Evolutionary conservation across 345 rosid species (phyloP), one percentile per base, ranked within the genome.

Genomic region (Pistacia atlantica): DNA sequence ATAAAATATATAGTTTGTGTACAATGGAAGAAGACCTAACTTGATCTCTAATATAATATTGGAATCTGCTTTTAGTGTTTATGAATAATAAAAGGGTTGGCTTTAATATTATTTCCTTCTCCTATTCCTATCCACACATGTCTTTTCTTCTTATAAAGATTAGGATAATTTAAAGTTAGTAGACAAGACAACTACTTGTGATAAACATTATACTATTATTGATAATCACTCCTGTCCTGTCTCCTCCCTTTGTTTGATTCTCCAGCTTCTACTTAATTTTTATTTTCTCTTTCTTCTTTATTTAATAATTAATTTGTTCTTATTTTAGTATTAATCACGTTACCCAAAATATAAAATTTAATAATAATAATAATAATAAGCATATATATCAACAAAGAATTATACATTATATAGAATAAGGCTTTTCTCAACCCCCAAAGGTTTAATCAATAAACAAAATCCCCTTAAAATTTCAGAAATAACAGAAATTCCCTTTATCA

Each of bases 1-100:
- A 31, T 31, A 31, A 31, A 31, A 31, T 31, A 25, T 25, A 25
- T 25, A 25, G 25, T 25, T 25, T 25, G 25, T 25, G 25, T 25
- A 25, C 25, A 25, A 25, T 25, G 25, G 25, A 25, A 25, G 25
- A 25, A 25, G 25, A 25, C 25, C 25, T 25, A 25, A 25, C 25
- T 25, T 25, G 25, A 25, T 25, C 25, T 25, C 25, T 25, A 25
- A 25, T 25, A 31, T 31, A 31, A 31, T 31, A 22, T 17, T 71
- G 77, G 84, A 79, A 84, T 81, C 79, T 81, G 56, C 79, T 77
- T 79, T 56, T 31, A 1, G 49, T 77, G 52, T 35, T 35, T 38
- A 14, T 59, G 18, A 68, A 56, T 79, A 51, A 76, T 69, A n/a
- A 63, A 31, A 35, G 25, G 46, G 61, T 52, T 69, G 16, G 65